phyloP scores from a whole-genome alignment of 768 basidiomycete species.

The Holtermannia corniformis region DNA sequence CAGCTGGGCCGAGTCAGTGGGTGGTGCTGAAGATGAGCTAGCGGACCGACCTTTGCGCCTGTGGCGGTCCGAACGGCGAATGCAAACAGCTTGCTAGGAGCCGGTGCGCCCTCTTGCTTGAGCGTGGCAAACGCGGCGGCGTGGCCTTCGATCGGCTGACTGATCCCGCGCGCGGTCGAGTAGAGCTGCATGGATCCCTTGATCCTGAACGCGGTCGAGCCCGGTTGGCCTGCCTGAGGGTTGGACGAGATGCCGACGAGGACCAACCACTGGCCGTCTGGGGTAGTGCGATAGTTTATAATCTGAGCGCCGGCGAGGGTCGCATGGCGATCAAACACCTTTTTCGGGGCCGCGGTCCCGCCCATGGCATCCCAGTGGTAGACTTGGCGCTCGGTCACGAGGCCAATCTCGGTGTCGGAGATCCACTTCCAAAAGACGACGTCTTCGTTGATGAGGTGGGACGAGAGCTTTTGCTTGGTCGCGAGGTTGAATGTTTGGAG shows the following conservation, averaged over 20 bases:
- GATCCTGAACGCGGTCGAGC: slow-evolving; percentile 80
- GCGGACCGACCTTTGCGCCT: slow-evolving; percentile 74
- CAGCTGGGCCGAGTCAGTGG: slow-evolving; percentile 50
- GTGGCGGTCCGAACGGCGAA: slow-evolving; percentile 95
- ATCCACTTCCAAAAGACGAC: slow-evolving; percentile 99
- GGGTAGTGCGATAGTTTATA: slow-evolving; percentile 89
- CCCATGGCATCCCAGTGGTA: slow-evolving; percentile 67
- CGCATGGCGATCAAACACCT: slow-evolving; percentile 85
- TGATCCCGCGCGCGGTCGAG: slow-evolving; percentile 81
- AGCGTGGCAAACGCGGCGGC: slow-evolving; percentile 92
- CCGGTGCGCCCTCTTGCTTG: slow-evolving; percentile 77
- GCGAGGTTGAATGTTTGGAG: slow-evolving; percentile 98
- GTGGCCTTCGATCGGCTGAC: slow-evolving; percentile 97
- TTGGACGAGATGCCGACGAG: slow-evolving; percentile 91
- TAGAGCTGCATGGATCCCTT: slow-evolving; percentile 98
- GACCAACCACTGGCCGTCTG: slow-evolving; percentile 96
- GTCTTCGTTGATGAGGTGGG: slow-evolving; percentile 86
- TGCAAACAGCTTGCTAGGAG: slow-evolving; percentile 79
- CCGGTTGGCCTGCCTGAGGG: slow-evolving; percentile 46
- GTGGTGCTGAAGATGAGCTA: not conserved
- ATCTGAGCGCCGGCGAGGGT: slow-evolving; percentile 92
- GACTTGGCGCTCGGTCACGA: slow-evolving; percentile 89
- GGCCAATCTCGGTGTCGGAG: slow-evolving; percentile 76
- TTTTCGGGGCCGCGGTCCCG: slow-evolving; percentile 37
- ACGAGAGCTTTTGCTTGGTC: slow-evolving; percentile 94